Conservation (phyloP, 106 monocot genomes). For the Dioscorea alata region DNA sequence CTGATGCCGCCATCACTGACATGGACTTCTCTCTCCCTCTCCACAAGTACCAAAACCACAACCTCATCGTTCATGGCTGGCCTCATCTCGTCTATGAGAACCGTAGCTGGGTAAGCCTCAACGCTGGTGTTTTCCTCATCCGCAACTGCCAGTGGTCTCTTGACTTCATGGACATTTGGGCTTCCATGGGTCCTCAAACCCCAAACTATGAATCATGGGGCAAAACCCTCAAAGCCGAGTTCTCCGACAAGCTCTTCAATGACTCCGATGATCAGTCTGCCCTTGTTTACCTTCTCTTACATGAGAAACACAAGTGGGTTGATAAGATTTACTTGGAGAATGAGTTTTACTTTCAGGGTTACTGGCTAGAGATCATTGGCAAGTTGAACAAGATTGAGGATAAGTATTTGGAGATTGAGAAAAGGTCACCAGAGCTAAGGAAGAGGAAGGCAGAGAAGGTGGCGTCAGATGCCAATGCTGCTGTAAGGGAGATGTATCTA, state of each 20-base stretch:
- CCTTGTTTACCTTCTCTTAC: slow-evolving; percentile 57
- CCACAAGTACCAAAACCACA: slow-evolving; percentile 31
- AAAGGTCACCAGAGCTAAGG: slow-evolving; percentile 12
- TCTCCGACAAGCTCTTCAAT: slow-evolving; percentile 58
- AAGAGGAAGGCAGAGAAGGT: slow-evolving; percentile 56
- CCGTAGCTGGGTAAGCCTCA: slow-evolving; percentile 68
- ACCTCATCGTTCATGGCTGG: slow-evolving; percentile 80
- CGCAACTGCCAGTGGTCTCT: slow-evolving; percentile 96
- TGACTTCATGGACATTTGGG: slow-evolving; percentile 73
- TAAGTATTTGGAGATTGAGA: slow-evolving; percentile 45
- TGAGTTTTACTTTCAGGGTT: slow-evolving; percentile 69
- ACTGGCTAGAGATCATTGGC: slow-evolving; percentile 72
- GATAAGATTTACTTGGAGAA: slow-evolving; percentile 62
- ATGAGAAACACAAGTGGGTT: slow-evolving; percentile 43
- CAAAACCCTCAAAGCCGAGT: slow-evolving; percentile 18
- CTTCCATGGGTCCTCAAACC: slow-evolving; percentile 62
- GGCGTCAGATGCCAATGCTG: slow-evolving; percentile 8
- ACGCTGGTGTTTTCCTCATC: slow-evolving; percentile 89
- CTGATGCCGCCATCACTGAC: slow-evolving; percentile 89
- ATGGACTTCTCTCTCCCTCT: slow-evolving; percentile 84
- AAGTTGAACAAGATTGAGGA: slow-evolving; percentile 36
- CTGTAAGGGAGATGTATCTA: slow-evolving; percentile 13
- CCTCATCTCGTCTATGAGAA: slow-evolving; percentile 37
- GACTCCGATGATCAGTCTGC: slow-evolving; percentile 85
- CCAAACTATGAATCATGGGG: slow-evolving; percentile 68